Conservation (phyloP, 805 yeast genomes). For the Lipomyces oligophaga region DNA sequence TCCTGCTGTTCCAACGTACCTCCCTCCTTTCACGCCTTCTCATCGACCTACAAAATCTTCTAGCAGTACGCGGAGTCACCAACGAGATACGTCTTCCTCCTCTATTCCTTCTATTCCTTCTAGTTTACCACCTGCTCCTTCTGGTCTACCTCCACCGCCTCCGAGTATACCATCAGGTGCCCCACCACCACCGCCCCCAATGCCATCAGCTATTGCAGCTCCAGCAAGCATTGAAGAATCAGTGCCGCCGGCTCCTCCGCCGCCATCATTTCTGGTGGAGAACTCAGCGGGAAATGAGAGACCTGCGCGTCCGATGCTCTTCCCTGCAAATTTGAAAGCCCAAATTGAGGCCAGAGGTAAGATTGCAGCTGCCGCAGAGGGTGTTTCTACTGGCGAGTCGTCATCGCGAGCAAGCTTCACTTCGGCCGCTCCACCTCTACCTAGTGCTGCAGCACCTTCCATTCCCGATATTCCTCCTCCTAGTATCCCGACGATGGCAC, state of each 20-base stretch:
- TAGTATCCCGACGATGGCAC: too few relatives aligned
- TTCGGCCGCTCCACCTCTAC: not conserved
- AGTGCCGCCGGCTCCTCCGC: slow-evolving; percentile 2
- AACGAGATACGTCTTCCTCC: not conserved
- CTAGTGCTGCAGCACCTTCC: slow-evolving; percentile 2
- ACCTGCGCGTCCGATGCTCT: not conserved
- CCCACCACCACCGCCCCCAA: slow-evolving; percentile 34
- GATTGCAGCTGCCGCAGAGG: not conserved
- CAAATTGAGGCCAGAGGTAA: not conserved
- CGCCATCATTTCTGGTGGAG: not conserved
- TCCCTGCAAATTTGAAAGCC: not conserved
- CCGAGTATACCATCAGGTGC: slow-evolving; percentile 34
- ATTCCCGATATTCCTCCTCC: slow-evolving; percentile 4
- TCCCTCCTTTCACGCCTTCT: slow-evolving; percentile 6
- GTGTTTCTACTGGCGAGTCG: not conserved
- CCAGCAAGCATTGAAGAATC: not conserved
- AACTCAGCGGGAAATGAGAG: not conserved
- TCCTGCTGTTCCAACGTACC: not conserved
- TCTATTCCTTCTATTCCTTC: slow-evolving; percentile 7
- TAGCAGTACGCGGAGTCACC: not conserved
- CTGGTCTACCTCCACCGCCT: slow-evolving; percentile 30
- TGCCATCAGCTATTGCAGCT: slow-evolving; percentile 9
- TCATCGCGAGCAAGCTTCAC: not conserved
- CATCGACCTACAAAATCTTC: slow-evolving; percentile 10
- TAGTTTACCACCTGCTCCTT: slow-evolving; percentile 13